Evolutionary conservation across 1,284 basidiomycete species (phyloP).

Genomic region (Athelia psychrophila): DNA sequence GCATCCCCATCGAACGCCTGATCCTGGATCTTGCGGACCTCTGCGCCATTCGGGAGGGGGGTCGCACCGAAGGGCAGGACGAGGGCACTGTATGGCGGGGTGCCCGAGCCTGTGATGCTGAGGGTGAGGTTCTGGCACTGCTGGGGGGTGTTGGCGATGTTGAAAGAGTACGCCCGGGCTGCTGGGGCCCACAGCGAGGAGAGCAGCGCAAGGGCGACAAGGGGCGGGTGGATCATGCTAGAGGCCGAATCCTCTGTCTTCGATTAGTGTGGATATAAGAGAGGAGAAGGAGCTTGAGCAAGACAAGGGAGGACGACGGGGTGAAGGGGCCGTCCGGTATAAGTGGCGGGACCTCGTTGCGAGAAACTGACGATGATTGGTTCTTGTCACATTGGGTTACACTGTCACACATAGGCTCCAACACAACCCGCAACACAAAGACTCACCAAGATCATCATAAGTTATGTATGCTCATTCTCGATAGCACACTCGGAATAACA

Average conservation of each 20-base stretch:
- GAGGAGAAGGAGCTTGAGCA: neutral
- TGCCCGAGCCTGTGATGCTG: constrained; percentile 49
- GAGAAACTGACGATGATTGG: neutral
- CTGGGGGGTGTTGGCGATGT: constrained; percentile 33
- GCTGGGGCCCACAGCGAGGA: neutral
- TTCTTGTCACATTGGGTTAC: neutral
- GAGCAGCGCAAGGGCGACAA: neutral
- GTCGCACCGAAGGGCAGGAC: constrained; percentile 65
- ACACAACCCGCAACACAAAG: too few relatives aligned
- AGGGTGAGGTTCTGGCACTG: constrained; percentile 67
- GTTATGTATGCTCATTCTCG: too few relatives aligned
- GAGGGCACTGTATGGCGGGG: constrained; percentile 62
- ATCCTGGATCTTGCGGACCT: constrained; percentile 61
- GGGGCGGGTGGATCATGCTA: neutral
- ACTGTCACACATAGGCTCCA: too few relatives aligned
- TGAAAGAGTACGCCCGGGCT: neutral
- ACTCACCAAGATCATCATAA: too few relatives aligned
- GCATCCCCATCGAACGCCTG: constrained; percentile 44
- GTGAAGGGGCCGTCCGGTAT: neutral
- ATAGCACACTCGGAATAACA: too few relatives aligned
- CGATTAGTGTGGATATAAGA: neutral
- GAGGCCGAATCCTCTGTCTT: neutral
- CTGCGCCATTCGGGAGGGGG: constrained; percentile 55
- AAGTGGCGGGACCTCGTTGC: neutral
- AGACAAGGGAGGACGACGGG: neutral